Conservation (phyloP, 257 asterid species). For the Nicotiana obtusifolia region DNA sequence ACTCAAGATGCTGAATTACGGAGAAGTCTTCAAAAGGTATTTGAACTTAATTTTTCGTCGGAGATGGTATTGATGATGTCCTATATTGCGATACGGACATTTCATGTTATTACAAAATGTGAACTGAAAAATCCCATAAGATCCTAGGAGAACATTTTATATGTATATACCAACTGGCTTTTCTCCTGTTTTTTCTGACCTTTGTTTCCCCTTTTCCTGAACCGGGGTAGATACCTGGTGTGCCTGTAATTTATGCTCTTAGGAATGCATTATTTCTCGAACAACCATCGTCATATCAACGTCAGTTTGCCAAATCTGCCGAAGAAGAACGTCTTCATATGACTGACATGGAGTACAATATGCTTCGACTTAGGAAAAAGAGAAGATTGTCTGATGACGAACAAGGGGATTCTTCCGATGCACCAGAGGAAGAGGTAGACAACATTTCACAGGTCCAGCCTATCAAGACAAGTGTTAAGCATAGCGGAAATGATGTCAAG, state of each 20-base stretch:
- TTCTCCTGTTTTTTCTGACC: neutral
- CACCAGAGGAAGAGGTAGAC: constrained; percentile 27
- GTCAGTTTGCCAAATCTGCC: constrained; percentile 52
- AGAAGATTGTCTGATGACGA: constrained; percentile 33
- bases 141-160: neutral
- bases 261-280: constrained; percentile 80
- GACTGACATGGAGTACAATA: constrained; percentile 56
- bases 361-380: constrained; percentile 37
- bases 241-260: constrained; percentile 68
- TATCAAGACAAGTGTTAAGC: constrained; percentile 19
- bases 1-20: constrained; percentile 84
- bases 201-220: constrained; percentile 7
- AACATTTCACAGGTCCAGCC: constrained; percentile 21
- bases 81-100: neutral
- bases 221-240: constrained; percentile 73
- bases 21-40: constrained; percentile 68
- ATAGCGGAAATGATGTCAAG: constrained; percentile 21
- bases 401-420: constrained; percentile 42
- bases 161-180: neutral
- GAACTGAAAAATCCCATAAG: neutral
- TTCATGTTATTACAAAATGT: neutral
- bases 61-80: neutral
- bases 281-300: constrained; percentile 68
- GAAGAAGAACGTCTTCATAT: constrained; percentile 73
- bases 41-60: neutral